Evolutionary conservation across 441 rosid genomes (phyloP).

Genomic region (Pelargonium myrrhifolium): DNA sequence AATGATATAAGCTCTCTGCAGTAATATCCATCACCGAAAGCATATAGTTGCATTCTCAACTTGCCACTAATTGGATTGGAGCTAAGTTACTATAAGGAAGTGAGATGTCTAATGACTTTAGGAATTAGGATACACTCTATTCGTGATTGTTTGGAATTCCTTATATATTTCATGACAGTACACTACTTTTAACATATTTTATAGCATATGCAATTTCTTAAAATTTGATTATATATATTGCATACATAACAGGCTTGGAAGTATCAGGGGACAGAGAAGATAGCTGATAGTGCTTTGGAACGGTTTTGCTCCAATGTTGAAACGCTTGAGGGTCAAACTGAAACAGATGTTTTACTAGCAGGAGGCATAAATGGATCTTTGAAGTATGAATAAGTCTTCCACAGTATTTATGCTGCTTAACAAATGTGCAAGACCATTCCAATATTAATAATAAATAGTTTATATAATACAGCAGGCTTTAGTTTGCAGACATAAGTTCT

Average conservation of each 20-base stretch:
- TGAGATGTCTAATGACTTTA: neutral
- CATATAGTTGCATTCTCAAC: neutral
- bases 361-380: slow-evolving; percentile 49
- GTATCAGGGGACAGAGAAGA: slow-evolving; percentile 26
- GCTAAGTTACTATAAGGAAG: neutral
- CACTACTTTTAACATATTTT: neutral
- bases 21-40: too few species aligned
- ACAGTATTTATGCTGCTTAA: slow-evolving; percentile 9
- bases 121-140: neutral
- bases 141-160: neutral
- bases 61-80: neutral
- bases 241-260: slow-evolving; percentile 38
- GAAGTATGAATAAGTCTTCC: slow-evolving; percentile 40
- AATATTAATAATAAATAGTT: neutral
- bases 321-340: slow-evolving; percentile 46
- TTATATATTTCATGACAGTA: neutral
- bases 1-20: neutral
- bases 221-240: neutral
- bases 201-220: neutral
- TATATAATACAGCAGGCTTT: neutral
- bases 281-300: slow-evolving; percentile 50
- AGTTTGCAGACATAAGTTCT: too few species aligned
- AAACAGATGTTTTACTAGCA: slow-evolving; percentile 36
- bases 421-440: neutral
- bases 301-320: slow-evolving; percentile 29